Base-by-base conservation (phyloP, 2,329 filamentous ascomycete species). In the Xylaria sp. region DNA sequence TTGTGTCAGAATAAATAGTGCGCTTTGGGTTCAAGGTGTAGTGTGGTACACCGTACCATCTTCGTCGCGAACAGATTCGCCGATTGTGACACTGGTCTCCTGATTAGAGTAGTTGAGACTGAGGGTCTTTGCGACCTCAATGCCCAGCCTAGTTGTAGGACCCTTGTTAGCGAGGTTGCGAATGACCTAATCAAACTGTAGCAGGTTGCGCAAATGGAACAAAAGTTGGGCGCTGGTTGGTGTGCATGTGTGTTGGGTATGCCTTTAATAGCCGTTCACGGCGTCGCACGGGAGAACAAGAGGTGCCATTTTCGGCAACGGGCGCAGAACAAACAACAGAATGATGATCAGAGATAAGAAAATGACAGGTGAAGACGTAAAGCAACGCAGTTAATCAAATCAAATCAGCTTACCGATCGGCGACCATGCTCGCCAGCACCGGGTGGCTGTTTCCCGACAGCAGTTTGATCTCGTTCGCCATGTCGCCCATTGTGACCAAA, bases 31-130 rank as follows among this genome's bases (percentile, higher is more conserved):
- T 12, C 36, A 25, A 18, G 36, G 39, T 58, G 89, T 80, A 36
- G 10, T 49, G 6, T 25, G 48, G n/a, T n/a, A 43, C 57, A 48
- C 66, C 55, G 76, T 87, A 92, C 77, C 77, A 89, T 98, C 95
- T 86, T 98, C 95, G 80, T 98, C 95, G 82, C 95, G 89, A 64
- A 98, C 95, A 72, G 93, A 97, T 84, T 98, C 95, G 79, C 95
- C 94, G 76, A 98, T 97, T 23, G 94, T 97, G 67, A 98, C 94
- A 75, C 91, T 93, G 61, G 92, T 94, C 80, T 96, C 92, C 78
- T 94, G 92, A 81, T 95, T 95, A 57, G 92, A 94, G 83, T 94
- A 94, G 79, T 94, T 93, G 71, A 95, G 85, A 72, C 91, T 91
- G 84, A 94, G 88, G 56, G 92, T 92, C 83, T 93, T 93, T 71